phyloP scores from a whole-genome alignment of 2,329 filamentous ascomycete species.

The Aureobasidium melanogenum region DNA sequence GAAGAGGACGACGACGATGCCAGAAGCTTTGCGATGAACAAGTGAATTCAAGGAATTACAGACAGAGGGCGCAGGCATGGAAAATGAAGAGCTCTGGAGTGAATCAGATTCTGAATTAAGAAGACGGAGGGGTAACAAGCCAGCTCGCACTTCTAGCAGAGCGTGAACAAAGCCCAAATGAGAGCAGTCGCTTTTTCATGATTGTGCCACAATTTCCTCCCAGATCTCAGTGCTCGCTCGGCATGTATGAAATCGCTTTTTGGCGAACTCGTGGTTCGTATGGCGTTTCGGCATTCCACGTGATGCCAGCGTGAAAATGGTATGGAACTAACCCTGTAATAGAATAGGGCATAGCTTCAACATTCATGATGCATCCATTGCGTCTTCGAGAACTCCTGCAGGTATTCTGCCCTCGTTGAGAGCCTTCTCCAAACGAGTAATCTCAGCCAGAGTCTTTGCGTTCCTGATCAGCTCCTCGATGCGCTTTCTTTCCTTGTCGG shows the following conservation, averaged over 20 bases:
- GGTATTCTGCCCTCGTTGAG: slow-evolving; percentile 83
- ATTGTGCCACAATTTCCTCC: neutral
- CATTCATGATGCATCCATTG: slow-evolving; percentile 27
- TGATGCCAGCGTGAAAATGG: neutral
- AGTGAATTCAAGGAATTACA: neutral
- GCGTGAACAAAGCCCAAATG: neutral
- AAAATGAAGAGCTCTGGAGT: neutral
- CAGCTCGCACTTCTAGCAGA: neutral
- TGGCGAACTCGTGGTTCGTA: neutral
- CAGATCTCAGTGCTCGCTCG: neutral
- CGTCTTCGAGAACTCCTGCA: slow-evolving; percentile 21
- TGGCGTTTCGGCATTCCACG: neutral
- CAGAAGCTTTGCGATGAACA: neutral
- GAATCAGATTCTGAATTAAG: neutral
- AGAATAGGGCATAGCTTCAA: neutral
- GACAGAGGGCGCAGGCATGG: too few species aligned
- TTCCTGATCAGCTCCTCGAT: slow-evolving; percentile 82
- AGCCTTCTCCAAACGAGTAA: slow-evolving; percentile 83
- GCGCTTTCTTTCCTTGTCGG: slow-evolving; percentile 76
- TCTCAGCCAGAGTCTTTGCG: slow-evolving; percentile 83
- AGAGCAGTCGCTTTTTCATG: neutral
- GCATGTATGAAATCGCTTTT: neutral
- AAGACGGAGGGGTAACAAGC: neutral
- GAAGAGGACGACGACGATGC: neutral
- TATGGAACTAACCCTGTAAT: neutral